Evolutionary conservation across 352 stramenopile species (phyloP), one percentile per base, ranked within the genome.

Genomic region (Phytophthora quininea): DNA sequence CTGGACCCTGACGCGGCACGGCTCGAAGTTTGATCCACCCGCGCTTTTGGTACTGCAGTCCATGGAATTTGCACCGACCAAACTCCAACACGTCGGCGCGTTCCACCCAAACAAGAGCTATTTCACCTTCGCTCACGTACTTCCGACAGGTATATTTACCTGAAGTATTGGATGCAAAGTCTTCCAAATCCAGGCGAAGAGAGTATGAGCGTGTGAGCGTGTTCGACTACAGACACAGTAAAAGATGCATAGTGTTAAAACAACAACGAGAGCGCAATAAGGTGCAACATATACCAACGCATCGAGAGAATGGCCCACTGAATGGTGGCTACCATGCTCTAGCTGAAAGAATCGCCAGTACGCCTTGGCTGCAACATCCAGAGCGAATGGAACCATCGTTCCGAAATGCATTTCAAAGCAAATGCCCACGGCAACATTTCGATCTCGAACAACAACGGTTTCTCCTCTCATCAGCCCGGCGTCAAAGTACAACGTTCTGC

Each of bases 101-200:
- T 33, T 77, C 77, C 10, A 61, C 69, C 79, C 67, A 84, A 30
- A 73, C 59, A 1, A 84, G 52, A 29, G 73, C 58, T 24, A 77
- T 30, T 24, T 71, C 56, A 33, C 77, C 52, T 0, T 66, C 51
- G 14, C 71, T 62, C 1, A 79, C 58, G 29, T 69, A 74, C 14
- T 66, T 78, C 12, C 72, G 76, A 19, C 79, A 56, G 30, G 69
- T 82, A 32, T 77, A 67, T 47, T 80, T 80, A 27, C 72, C 74
- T 1, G 67, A 70, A 40, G 75, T 55, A 10, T 80, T 46, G 1
- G 69, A 65, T 40, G 59, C 54, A 14, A 73, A 67, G 11, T 64
- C 46, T n/a, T 62, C 58, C 31, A 55, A 32, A 4, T 54, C n/a
- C 14, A 58, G 19, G 52, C 37, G 43, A 32, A 71, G 12, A 7